Base-by-base conservation (phyloP, 768 basidiomycete species). In the Rhizopogon rudus region DNA sequence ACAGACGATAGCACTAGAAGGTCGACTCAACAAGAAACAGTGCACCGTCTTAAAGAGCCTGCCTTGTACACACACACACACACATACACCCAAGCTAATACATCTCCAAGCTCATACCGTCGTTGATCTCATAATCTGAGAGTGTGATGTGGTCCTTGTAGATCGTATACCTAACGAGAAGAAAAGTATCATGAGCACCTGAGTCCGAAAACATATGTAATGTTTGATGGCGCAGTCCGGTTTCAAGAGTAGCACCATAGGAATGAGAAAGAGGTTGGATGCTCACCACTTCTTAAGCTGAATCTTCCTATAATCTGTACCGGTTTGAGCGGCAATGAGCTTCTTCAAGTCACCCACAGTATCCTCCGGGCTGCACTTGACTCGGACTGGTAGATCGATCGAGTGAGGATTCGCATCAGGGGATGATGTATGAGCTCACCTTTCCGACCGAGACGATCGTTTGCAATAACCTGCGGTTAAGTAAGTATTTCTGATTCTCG, bases 291-390 rank as follows among this genome's bases (percentile, higher is more conserved):
- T 98, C 87, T 97, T 98, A 51, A 99, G 75, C 65, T 86, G 81
- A 56, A 99, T 96, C 82, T 96, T 98, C 35, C 71, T 73, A 4
- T 74, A 64, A 65, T 92, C 84, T 14, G 96, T 97, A 52, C 97
- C 97, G 0, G 83, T 97, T 71, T 99, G 97, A 0, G 94, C 96
- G 2, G 88, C 96, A 62, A 99, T 98, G 57, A 99, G 86, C 71
- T 88, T 89, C 81, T 98, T 98, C 59, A 99, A 78, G 68, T 98
- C 96, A 41, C 96, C 96, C 37, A 99, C 92, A 1, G 97, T 98
- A 68, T 99, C 97, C 13, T 96, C 87, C 5, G 92, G 83, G 70
- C 86, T 88, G 76, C 95, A 97, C 73, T 98, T 97, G 66, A 98
- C 93, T 60, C 92, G 88, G 57, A 97, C 95, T 97, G 54, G 25